phyloP scores from a whole-genome alignment of 2,329 filamentous ascomycete species.

The Beauveria brongniartii region DNA sequence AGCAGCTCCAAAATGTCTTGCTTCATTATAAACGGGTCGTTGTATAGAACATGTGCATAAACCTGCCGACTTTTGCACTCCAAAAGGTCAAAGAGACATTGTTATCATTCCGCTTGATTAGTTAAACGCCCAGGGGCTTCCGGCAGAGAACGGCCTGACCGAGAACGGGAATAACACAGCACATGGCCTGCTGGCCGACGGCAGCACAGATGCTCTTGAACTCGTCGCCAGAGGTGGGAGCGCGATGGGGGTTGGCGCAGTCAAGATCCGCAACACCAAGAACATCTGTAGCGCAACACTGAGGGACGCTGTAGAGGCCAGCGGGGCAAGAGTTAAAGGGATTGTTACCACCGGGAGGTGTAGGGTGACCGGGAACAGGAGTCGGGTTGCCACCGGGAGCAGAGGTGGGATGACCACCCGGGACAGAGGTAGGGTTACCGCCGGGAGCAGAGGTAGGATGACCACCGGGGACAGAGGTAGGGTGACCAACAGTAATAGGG shows the following conservation, averaged over 20 bases:
- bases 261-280: slow-evolving; percentile 39
- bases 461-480: neutral
- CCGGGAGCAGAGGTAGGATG: neutral
- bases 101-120: neutral
- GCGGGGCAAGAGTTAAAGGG: slow-evolving; percentile 16
- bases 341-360: neutral
- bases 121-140: neutral
- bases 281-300: slow-evolving; percentile 41
- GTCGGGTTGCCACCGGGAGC: neutral
- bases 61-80: neutral
- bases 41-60: neutral
- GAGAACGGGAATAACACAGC: slow-evolving; percentile 43
- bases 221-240: accelerated
- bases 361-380: neutral
- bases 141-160: neutral
- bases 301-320: slow-evolving; percentile 22
- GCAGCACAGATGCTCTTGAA: slow-evolving; percentile 27
- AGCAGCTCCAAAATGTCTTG: neutral
- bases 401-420: neutral
- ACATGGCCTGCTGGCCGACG: slow-evolving; percentile 41
- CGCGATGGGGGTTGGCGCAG: slow-evolving; percentile 22
- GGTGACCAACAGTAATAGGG: neutral
- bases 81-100: neutral
- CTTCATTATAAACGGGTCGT: neutral
- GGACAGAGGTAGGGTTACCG: neutral